Evolutionary conservation across 2,329 filamentous ascomycete genomes (phyloP).

Genomic region (Fusarium keratoplasticum): DNA sequence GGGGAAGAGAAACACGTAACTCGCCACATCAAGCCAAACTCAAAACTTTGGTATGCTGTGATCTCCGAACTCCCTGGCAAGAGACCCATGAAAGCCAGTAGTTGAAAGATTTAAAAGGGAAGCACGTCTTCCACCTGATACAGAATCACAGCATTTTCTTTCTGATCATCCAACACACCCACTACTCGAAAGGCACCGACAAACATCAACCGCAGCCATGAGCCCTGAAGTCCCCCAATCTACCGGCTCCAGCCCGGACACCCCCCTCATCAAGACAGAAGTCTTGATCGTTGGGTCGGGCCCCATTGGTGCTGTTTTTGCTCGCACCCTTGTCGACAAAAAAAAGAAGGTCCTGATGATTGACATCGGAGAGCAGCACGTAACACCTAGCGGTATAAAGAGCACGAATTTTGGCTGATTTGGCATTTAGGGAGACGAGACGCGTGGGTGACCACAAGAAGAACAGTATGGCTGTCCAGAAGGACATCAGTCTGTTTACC

Average conservation of each 20-base stretch:
- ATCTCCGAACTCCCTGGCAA: neutral
- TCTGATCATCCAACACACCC: neutral
- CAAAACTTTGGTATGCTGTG: neutral
- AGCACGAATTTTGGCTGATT: neutral
- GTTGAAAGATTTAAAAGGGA: neutral
- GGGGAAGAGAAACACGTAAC: neutral
- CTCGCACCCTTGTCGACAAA: neutral
- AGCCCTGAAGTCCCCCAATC: neutral
- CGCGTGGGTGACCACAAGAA: constrained; percentile 9
- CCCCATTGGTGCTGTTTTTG: constrained; percentile 9
- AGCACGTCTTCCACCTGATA: neutral
- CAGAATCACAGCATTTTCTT: neutral
- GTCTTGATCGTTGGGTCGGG: constrained; percentile 8
- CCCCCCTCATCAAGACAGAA: neutral
- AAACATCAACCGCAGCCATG: neutral
- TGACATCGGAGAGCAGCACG: constrained; percentile 7
- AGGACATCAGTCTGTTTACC: constrained; percentile 11
- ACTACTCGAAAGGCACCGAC: neutral
- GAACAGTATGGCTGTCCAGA: constrained; percentile 13
- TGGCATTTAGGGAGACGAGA: neutral
- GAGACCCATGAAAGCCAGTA: neutral
- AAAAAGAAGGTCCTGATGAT: constrained; percentile 10
- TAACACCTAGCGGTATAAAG: too few relatives aligned
- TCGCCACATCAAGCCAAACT: neutral
- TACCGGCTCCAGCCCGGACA: neutral